Evolutionary conservation across 2,329 filamentous ascomycete species (phyloP), one percentile per base, ranked within the genome.

Genomic region (Paramyrothecium roridum): DNA sequence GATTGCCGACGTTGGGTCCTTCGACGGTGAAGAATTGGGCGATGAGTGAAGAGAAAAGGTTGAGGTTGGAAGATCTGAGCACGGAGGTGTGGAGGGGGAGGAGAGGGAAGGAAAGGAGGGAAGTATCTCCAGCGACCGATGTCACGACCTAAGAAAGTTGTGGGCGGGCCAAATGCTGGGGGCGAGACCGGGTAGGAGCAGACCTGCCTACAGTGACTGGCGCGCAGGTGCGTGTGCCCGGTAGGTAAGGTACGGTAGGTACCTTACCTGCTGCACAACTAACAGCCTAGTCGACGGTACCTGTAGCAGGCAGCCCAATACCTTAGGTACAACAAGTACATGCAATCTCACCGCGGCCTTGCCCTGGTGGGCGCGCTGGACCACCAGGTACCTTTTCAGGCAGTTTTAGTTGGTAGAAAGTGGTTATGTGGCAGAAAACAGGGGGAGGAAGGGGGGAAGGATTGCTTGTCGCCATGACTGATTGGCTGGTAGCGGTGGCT

Each of bases 401-500:
- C 13, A 7, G 6, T 43, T 43, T 13, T 43, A 43, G 37, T 19
- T 43, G 37, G 37, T 43, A 43, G 37, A 43, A 43, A 19, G 37
- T 43, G 48, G 37, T 50, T 50, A 49, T 48, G 54, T 61, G 58
- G 56, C 54, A 43, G 51, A 52, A 56, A 53, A 54, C 55, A 52
- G 59, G 61, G 54, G 59, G 61, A 57, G 58, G 64, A 61, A 60
- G 55, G 49, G 62, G 60, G 57, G 59, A 60, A 43, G 37, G 37
- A 56, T 58, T 56, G 61, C 61, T 65, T 59, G 67, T 67, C 63
- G 67, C 68, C 69, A 65, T 67, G 61, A 67, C 55, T 70, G 68
- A 71, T 72, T 72, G 69, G 70, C 57, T 70, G 58, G 64, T 63
- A 65, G 57, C 59, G 65, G 65, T 66, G 64, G 67, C 62, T 67